Conservation (phyloP, 2,329 filamentous ascomycete species). For the Lachnellula occidentalis region DNA sequence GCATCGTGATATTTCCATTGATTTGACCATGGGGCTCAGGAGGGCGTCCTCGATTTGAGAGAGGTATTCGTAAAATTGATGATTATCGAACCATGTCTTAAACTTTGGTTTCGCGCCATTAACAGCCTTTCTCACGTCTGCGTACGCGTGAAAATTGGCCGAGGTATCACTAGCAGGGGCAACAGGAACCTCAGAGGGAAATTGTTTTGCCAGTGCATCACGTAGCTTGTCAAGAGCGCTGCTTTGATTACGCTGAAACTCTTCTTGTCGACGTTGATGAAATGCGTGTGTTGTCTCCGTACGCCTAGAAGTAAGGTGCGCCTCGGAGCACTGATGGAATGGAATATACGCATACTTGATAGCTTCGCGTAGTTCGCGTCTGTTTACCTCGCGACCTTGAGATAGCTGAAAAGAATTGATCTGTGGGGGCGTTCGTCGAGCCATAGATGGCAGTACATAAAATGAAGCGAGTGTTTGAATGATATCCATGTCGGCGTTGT, state of each 20-base stretch:
- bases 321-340: neutral
- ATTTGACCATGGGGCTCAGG: neutral
- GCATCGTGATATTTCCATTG: neutral
- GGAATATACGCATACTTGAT: neutral
- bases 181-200: neutral
- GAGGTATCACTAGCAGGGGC: neutral
- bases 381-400: neutral
- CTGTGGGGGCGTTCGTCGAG: neutral
- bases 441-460: conserved; percentile 14
- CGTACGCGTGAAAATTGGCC: neutral
- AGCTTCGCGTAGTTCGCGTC: neutral
- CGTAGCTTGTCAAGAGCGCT: neutral
- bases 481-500: conserved; percentile 15
- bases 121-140: neutral
- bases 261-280: neutral
- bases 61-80: conserved; percentile 5
- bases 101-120: neutral
- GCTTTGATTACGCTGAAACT: neutral
- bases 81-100: conserved; percentile 8
- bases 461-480: conserved; percentile 26
- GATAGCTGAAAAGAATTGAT: conserved; percentile 6
- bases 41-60: neutral
- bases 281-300: neutral
- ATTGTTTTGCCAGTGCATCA: neutral
- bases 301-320: neutral